Evolutionary conservation across 352 stramenopile species (phyloP).

Genomic region (Hyaloperonospora brassicae): DNA sequence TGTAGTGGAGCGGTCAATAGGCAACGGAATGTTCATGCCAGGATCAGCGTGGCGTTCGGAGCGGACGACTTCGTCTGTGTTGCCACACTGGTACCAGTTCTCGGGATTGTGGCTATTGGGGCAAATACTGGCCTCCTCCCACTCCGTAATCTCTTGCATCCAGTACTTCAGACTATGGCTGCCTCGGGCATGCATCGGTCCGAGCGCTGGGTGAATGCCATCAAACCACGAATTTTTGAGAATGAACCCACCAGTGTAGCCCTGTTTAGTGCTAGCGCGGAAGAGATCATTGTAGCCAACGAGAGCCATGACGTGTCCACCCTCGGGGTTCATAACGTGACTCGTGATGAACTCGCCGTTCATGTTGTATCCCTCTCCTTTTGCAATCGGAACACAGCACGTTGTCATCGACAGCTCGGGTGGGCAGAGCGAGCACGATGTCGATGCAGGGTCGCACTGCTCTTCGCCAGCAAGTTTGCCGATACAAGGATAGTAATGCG

Average conservation of each 20-base stretch:
- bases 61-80: slow-evolving; percentile 41
- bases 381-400: slow-evolving; percentile 68
- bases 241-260: slow-evolving; percentile 58
- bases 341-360: slow-evolving; percentile 80
- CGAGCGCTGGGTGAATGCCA: slow-evolving; percentile 47
- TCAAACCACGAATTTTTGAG: slow-evolving; percentile 78
- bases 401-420: slow-evolving; percentile 67
- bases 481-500: slow-evolving; percentile 79
- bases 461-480: slow-evolving; percentile 42
- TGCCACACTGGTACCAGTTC: slow-evolving; percentile 79
- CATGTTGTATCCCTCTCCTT: slow-evolving; percentile 71
- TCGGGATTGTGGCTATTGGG: slow-evolving; percentile 77
- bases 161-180: slow-evolving; percentile 67
- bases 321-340: slow-evolving; percentile 71
- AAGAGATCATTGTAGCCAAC: slow-evolving; percentile 71
- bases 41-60: slow-evolving; percentile 19
- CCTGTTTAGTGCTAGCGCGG: slow-evolving; percentile 47
- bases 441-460: slow-evolving; percentile 49
- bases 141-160: slow-evolving; percentile 63
- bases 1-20: slow-evolving; percentile 21
- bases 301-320: slow-evolving; percentile 71
- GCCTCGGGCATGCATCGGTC: slow-evolving; percentile 47
- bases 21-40: slow-evolving; percentile 32
- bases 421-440: slow-evolving; percentile 72
- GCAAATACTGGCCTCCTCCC: slow-evolving; percentile 62